Base-by-base conservation (phyloP, 148 eudicot species). In the Chenopodium suecicum region DNA sequence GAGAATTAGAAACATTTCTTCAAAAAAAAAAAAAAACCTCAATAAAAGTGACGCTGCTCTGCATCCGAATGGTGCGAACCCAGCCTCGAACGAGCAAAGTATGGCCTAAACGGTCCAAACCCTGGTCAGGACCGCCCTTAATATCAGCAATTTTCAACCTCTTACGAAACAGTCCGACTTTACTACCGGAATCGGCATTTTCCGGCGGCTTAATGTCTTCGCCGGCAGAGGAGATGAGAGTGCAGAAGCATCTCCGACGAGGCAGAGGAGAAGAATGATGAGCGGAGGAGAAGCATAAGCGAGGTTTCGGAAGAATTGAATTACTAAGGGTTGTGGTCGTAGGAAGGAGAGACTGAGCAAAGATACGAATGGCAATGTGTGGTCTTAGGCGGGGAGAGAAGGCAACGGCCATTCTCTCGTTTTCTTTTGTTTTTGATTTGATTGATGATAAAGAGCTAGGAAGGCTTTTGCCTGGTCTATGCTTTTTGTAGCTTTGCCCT, bases 31-130 rank as follows among this genome's bases (percentile, higher is more conserved):
- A 23, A 19, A 9, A 29, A 81, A 95, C 99, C 98, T 96, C 97
- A 31, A 94, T 94, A 82, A 96, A 94, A 32, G 99, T 92, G 46
- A 96, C 93, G 74, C 93, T 96, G 74, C 99, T 92, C 89, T 96
- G 99, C 17, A 74, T 83, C 14, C 99, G 89, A 9, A 96, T 85
- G 16, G 99, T 96, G 79, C 97, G 81, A 73, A 96, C 97, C 98
- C 99, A 94, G 6, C 99, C 99, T 27, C 85, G 73, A 41, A 94
- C 99, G 20, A 86, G 89, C 81, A 91, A 77, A n/a, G 79, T 89
- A 85, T 96, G 80, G 37, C 98, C 98, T 47, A 96, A 64, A 7
- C 91, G 86, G 20, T 89, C 90, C 91, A 96, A 84, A 31, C 98
- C 99, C 83, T 96, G 92, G 48, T 90, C 89, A 4, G 88, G 79